phyloP scores from a whole-genome alignment of 441 rosid genomes.

The Manihot esculenta region DNA sequence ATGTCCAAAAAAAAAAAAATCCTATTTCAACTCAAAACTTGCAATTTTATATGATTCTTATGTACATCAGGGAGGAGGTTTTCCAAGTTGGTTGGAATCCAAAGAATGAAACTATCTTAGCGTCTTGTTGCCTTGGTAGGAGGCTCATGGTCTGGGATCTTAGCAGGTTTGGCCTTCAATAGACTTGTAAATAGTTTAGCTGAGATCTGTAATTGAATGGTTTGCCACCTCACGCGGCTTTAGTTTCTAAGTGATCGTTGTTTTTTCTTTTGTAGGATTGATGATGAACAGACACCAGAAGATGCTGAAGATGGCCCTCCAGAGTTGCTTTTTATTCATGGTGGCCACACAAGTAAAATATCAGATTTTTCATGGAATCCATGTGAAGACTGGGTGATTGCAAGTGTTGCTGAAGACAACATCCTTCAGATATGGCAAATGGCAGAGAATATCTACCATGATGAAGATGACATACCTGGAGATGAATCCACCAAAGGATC shows the following conservation, averaged over 20 bases:
- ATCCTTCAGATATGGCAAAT: constrained; percentile 99
- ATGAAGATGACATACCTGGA: constrained; percentile 85
- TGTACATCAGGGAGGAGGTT: constrained; percentile 77
- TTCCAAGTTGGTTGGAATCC: constrained; percentile 99
- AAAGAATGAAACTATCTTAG: constrained; percentile 87
- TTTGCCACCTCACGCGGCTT: too few species aligned
- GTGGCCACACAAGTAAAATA: constrained; percentile 96
- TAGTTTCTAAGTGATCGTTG: neutral
- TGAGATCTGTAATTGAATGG: neutral
- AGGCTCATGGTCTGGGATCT: constrained; percentile 99
- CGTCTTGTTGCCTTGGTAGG: constrained; percentile 95
- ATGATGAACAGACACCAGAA: constrained; percentile 85
- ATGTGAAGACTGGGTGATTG: constrained; percentile 93
- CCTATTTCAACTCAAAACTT: neutral
- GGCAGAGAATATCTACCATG: constrained; percentile 98
- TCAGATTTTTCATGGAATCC: constrained; percentile 99
- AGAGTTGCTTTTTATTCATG: constrained; percentile 90
- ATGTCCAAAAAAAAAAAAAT: too few species aligned
- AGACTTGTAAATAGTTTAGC: neutral
- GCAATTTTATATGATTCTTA: constrained; percentile 9
- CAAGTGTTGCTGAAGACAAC: constrained; percentile 98
- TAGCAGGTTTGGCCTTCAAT: constrained; percentile 64
- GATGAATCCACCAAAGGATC: constrained; percentile 63
- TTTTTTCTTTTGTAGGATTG: constrained; percentile 55
- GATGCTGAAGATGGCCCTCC: constrained; percentile 99